phyloP scores from a whole-genome alignment of 2,329 filamentous ascomycete species.

The Fusarium sp. region DNA sequence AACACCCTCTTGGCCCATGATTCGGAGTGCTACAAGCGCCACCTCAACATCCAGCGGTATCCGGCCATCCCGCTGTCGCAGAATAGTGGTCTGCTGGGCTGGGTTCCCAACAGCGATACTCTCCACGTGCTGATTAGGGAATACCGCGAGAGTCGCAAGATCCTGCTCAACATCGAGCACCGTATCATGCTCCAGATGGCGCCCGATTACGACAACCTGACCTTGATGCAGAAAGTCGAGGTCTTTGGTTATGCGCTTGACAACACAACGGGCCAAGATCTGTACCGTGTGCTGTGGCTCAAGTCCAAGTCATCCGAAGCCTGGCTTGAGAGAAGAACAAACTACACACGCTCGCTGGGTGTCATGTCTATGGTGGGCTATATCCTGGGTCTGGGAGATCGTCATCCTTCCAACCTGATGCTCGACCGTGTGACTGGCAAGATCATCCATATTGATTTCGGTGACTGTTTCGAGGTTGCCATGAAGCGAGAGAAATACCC shows the following conservation, averaged over 20 bases:
- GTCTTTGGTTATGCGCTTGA: slow-evolving; percentile 99
- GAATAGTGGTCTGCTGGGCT: slow-evolving; percentile 93
- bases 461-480: slow-evolving; percentile 98
- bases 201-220: slow-evolving; percentile 97
- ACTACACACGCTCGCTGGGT: slow-evolving; percentile 95
- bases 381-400: slow-evolving; percentile 94
- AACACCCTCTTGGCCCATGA: slow-evolving; percentile 96
- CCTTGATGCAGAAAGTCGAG: slow-evolving; percentile 99
- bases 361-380: slow-evolving; percentile 99
- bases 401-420: slow-evolving; percentile 98
- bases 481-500: slow-evolving; percentile 99
- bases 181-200: slow-evolving; percentile 99
- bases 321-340: slow-evolving; percentile 98
- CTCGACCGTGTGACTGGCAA: slow-evolving; percentile 95
- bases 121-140: slow-evolving; percentile 96
- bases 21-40: slow-evolving; percentile 95
- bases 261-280: slow-evolving; percentile 98
- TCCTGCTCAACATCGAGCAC: slow-evolving; percentile 98
- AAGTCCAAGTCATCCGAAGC: slow-evolving; percentile 99
- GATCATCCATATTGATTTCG: slow-evolving; percentile 99
- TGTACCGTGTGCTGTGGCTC: slow-evolving; percentile 97
- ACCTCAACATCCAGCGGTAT: slow-evolving; percentile 95
- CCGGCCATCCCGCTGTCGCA: slow-evolving; percentile 97
- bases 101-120: slow-evolving; percentile 98
- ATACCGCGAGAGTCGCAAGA: slow-evolving; percentile 96